Evolutionary conservation across 2,329 filamentous ascomycete species (phyloP), one percentile per base, ranked within the genome.

Genomic region (Chalaropsis ovoidea): DNA sequence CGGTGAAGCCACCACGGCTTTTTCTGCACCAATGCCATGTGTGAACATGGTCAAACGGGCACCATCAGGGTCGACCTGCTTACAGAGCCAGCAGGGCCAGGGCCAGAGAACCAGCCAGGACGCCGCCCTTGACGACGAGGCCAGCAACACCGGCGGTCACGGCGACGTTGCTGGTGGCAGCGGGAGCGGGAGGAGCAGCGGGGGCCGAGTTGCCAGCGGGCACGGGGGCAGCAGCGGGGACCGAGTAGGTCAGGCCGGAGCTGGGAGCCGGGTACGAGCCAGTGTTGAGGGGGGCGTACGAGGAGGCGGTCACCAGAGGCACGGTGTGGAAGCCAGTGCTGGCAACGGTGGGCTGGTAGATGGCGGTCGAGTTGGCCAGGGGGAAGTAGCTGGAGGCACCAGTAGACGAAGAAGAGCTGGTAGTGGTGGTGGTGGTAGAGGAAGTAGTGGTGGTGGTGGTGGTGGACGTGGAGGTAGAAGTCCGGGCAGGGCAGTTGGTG

Each of bases 71-170:
- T 27, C 31, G 41, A 3, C 45, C 19, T 19, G 39, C 62, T 67
- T 68, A 68, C 47, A 69, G 67, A 62, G 64, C 58, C 42, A 68
- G 45, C 65, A 67, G 56, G 56, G 62, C 65, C 39, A 68, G 56
- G n/a, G 65, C 61, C 41, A 67, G 56, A 27, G 67, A 65, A 63
- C 62, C 67, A n/a, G 62, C 62, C 24, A 68, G 54, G n/a, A 69
- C 61, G 39, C 63, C 65, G 17, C 58, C 67, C 61, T 67, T 68
- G 31, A 69, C 15, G 22, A 42, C 61, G 24, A 62, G 43, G 22
- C 56, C 61, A 41, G 41, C 58, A n/a, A 62, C 62, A 22, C 62
- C 58, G 15, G 62, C 43, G 19, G 62, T 65, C 39, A 49, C 24
- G 19, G 10, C 15, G 24, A n/a, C 52, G 22, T 22, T 13, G 7